phyloP scores from a whole-genome alignment of 176 grass and related monocot species.

The Sorghum bicolor region Sorghum_bicolor_NCBIv3 NC_012870.2:382501-383000 shows the following conservation, averaged over 20 bases:
- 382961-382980: slow-evolving; percentile 92
- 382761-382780: not conserved
- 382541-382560: slow-evolving; percentile 19
- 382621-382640: slow-evolving; percentile 56
- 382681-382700: slow-evolving; percentile 96
- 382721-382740: slow-evolving; percentile 33
- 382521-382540: slow-evolving; percentile 99
- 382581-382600: not conserved
- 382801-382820: not conserved
- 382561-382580: not conserved
- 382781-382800: not conserved
- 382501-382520: slow-evolving; percentile 99
- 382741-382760: not conserved
- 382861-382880: no score
- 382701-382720: slow-evolving; percentile 98
- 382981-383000: slow-evolving; percentile 99
- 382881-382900: slow-evolving; percentile 51
- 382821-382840: not conserved
- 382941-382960: slow-evolving; percentile 86
- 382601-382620: not conserved
- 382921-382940: slow-evolving; percentile 97
- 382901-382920: slow-evolving; percentile 98
- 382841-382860: not conserved
- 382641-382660: slow-evolving; percentile 99
- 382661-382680: slow-evolving; percentile 99